Base-by-base conservation (phyloP, 192 early-diverging fungal genomes). In the Gigaspora rosea region DNA sequence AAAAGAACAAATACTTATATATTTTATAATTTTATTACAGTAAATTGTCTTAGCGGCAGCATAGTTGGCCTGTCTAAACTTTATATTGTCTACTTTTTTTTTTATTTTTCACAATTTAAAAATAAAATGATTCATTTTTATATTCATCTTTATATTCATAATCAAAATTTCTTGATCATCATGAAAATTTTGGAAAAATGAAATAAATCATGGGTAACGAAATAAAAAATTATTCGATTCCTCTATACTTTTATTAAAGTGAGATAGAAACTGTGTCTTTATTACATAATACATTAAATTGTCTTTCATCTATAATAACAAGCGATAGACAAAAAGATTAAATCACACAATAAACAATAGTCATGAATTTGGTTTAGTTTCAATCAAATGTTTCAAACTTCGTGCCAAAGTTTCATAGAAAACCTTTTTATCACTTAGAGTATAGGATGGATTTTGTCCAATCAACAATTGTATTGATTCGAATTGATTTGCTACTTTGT, bases 401-500 rank as follows among this genome's bases (percentile, higher is more conserved):
- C 35, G 22, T 8, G 33, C 27, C 15, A 64, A 35, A 32, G 62
- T 41, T 64, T 64, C 62, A 36, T 64, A 64, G 35, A 64, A 36
- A 7, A 64, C 0, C 16, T 64, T 64, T 64, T 64, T 64, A 16
- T 64, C 62, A 12, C 32, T 35, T 35, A 64, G 15, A 6, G 32
- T 64, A 64, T 64, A 64, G 35, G 62, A 64, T 35, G 62, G 33
- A 64, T 64, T 64, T 41, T 64, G 62, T 15, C 62, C 62, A 35
- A 64, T 64, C 12, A 41, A 9, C 16, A 16, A 35, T 64, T 64
- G 9, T 15, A 64, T 35, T 13, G 32, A 32, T 35, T 64, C 32
- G 32, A 65, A 27, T 35, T 65, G 13, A 41, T 41, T 65, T 8
- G 18, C 33, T 4, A 65, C 8, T 8, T 32, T 36, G 9, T 35